Conservation (phyloP, 2,329 filamentous ascomycete genomes). For the Grosmannia penicillata region DNA sequence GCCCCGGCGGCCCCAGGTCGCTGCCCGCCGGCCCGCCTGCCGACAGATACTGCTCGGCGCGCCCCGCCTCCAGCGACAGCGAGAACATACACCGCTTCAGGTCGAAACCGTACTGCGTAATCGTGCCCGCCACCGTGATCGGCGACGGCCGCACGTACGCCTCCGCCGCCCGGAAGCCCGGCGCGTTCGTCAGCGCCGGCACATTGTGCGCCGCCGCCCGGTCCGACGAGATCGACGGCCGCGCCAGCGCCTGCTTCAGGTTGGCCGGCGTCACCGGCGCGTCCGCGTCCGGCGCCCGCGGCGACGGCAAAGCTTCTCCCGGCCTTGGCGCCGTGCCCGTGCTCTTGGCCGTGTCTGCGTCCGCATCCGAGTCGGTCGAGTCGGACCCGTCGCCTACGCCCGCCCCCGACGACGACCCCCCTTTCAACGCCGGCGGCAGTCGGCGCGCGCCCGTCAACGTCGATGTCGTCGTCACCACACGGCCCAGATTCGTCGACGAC, state of each 20-base stretch:
- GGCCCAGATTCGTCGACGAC: slow-evolving; percentile 30
- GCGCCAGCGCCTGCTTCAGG: slow-evolving; percentile 57
- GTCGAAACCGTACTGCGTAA: slow-evolving; percentile 67
- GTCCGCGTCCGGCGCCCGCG: no score
- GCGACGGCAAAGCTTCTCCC: no score
- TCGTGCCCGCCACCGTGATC: slow-evolving; percentile 55
- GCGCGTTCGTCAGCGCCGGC: slow-evolving; percentile 39
- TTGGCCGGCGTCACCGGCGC: slow-evolving; percentile 58
- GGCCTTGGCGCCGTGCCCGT: slow-evolving; percentile 20
- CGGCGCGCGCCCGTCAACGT: slow-evolving; percentile 10
- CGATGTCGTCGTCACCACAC: slow-evolving; percentile 17
- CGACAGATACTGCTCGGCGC: slow-evolving; percentile 1
- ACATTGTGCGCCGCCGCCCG: slow-evolving; percentile 23
- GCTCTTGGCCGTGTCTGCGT: no score
- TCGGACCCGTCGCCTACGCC: neutral
- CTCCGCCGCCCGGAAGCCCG: slow-evolving; percentile 79
- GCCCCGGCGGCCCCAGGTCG: neutral
- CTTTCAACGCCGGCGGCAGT: slow-evolving; percentile 25
- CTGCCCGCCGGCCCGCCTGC: neutral
- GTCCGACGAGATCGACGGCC: slow-evolving; percentile 50
- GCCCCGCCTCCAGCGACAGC: slow-evolving; percentile 44
- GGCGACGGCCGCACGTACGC: slow-evolving; percentile 82
- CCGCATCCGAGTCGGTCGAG: no score
- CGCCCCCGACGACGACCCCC: slow-evolving; percentile 23
- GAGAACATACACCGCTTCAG: slow-evolving; percentile 64